phyloP scores from a whole-genome alignment of 768 basidiomycete genomes.

The Serendipita vermifera region DNA sequence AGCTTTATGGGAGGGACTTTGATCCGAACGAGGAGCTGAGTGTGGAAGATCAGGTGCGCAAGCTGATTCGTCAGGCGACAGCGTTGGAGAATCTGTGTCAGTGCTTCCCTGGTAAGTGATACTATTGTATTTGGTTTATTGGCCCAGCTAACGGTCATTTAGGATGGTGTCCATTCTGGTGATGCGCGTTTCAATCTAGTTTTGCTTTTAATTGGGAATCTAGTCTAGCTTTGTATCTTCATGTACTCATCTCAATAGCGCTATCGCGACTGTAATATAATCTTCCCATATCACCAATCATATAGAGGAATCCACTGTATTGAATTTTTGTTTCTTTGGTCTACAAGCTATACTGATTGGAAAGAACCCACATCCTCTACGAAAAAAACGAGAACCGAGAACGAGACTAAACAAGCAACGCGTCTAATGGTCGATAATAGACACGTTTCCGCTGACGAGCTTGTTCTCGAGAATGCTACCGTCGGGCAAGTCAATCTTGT shows the following conservation, averaged over 20 bases:
- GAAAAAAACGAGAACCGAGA: too few species aligned
- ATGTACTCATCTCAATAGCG: too few species aligned
- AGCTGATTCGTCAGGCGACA: constrained; percentile 34
- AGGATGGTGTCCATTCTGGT: constrained; percentile 8
- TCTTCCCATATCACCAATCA: too few species aligned
- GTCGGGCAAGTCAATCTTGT: constrained; percentile 72
- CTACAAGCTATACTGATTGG: too few species aligned
- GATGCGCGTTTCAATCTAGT: too few species aligned
- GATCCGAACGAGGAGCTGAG: constrained; percentile 28
- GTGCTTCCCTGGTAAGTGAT: constrained; percentile 25
- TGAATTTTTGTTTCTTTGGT: too few species aligned
- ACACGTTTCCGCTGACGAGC: constrained; percentile 71
- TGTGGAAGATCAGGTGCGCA: constrained; percentile 33
- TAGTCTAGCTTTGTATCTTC: too few species aligned
- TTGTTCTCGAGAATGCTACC: constrained; percentile 69
- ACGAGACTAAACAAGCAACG: too few species aligned
- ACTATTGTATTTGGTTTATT: neutral
- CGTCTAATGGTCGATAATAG: constrained; percentile 48
- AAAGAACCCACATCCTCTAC: too few species aligned
- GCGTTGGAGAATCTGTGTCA: constrained; percentile 34
- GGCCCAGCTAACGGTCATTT: neutral
- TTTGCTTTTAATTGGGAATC: too few species aligned
- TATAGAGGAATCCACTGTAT: too few species aligned
- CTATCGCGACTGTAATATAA: too few species aligned
- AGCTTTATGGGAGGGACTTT: constrained; percentile 37